Evolutionary conservation across 1,139 yeast genomes (phyloP), one percentile per base, ranked within the genome.

Genomic region (Yamadazyma triangularis): DNA sequence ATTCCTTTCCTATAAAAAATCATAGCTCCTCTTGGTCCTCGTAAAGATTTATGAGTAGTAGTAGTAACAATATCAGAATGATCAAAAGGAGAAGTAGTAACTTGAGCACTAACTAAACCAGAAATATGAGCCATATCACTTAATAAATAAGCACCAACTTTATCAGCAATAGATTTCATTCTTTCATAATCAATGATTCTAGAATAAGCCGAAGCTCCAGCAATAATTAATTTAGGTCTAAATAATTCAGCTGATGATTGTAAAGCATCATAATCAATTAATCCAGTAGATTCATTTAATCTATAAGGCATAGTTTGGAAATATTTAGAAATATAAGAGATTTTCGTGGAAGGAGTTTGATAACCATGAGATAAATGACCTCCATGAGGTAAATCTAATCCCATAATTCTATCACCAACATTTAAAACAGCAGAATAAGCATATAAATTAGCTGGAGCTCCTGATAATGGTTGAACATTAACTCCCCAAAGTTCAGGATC

Each of bases 11-110:
- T 85, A 74, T 77, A 89, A 70, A 89, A 89, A 56, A 89, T 89
- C 96, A 89, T 88, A 32, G 97, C 95, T 57, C 97, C 97, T 73
- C 97, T 84, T 61, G 97, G 97, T 27, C 97, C 97, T 70, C 97
- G 83, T 53, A 89, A 77, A 19, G 96, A 87, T 70, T 89, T 89
- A 70, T 89, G 97, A 31, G 97, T 88, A 39, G 97, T 89, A 46
- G 97, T 89, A 45, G 97, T 89, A 56, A 89, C 97, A 44, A 89
- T 84, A 57, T 89, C 97, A 32, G 96, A 86, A 63, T 79, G 81
- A 56, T 87, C 91, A 72, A 89, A 89, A 40, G 97, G 97, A 29
- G 95, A 82, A 34, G 82, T 87, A 29, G 89, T 83, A 37, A 88
- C 96, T 44, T 86, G 88, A 36, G 96, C 96, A 41, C 96, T 83